Base-by-base conservation (phyloP, 495 filamentous ascomycete genomes). In the Tetracladium setigerum region DNA sequence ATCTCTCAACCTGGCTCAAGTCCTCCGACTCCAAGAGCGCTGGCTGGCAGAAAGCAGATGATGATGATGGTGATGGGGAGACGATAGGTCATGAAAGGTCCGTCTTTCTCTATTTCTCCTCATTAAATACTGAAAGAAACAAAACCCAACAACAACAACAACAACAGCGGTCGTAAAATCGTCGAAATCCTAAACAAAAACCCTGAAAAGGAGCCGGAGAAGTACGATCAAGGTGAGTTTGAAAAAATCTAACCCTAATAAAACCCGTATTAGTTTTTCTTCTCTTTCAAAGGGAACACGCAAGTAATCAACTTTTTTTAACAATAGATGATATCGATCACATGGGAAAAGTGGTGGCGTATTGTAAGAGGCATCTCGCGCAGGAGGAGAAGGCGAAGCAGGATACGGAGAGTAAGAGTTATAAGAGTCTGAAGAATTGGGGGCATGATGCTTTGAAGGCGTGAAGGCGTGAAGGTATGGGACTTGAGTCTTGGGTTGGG, bases 401-500 rank as follows among this genome's bases (percentile, higher is more conserved):
- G 49, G 55, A 80, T 61, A 68, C 69, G 4, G 56, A 72, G 30
- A 77, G 73, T 44, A 77, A 73, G 50, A 76, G 74, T 33, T 77
- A 77, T 50, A 72, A 71, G 49, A 76, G 70, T 30, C 58, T 84
- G 62, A 83, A 83, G 68, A 85, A 83, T 47, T 84, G 80, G 79
- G 78, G 78, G 1, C 79, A 84, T 62, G 80, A 84, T 71, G 61
- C 77, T 8, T 59, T 68, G 49, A 82, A 79, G 58, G 61, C 22
- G 3, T 27, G 7, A n/a, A n/a, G n/a, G n/a, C n/a, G n/a, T n/a
- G n/a, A n/a, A n/a, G n/a, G n/a, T n/a, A n/a, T n/a, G n/a, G n/a
- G n/a, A n/a, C n/a, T n/a, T n/a, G n/a, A n/a, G n/a, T n/a, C n/a
- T n/a, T n/a, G n/a, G n/a, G n/a, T n/a, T n/a, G n/a, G n/a, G n/a